Evolutionary conservation across 495 filamentous ascomycete species (phyloP).

Genomic region (Daldinia caldariorum): DNA sequence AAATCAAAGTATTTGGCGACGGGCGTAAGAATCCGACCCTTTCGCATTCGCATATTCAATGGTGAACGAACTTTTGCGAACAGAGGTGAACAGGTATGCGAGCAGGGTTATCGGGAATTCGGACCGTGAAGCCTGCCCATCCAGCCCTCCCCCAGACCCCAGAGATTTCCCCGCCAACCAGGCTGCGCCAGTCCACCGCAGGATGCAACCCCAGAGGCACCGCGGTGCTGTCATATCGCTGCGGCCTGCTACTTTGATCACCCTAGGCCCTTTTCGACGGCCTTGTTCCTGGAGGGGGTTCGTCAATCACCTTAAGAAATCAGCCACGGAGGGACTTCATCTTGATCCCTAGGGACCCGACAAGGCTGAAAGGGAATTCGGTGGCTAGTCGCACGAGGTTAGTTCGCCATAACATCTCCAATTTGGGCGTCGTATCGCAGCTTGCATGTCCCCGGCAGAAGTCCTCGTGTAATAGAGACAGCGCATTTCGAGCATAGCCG

Average conservation of each 20-base stretch:
- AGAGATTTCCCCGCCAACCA: constrained; percentile 48
- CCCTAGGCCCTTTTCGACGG: constrained; percentile 25
- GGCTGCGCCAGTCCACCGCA: constrained; percentile 33
- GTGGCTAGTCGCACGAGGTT: constrained; percentile 35
- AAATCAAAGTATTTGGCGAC: constrained; percentile 24
- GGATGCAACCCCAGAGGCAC: constrained; percentile 35
- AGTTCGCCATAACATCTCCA: constrained; percentile 27
- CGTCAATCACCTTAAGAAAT: constrained; percentile 45
- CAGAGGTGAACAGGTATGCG: constrained; percentile 10
- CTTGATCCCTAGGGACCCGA: constrained; percentile 44
- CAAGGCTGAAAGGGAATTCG: constrained; percentile 48
- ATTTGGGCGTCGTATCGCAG: constrained; percentile 45
- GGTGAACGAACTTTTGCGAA: constrained; percentile 20
- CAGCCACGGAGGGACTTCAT: constrained; percentile 45
- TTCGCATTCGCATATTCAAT: constrained; percentile 35
- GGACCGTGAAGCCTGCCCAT: constrained; percentile 45
- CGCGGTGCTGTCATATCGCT: constrained; percentile 36
- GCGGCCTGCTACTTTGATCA: constrained; percentile 25
- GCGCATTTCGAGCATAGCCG: constrained; percentile 43
- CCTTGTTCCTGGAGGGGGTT: constrained; percentile 33
- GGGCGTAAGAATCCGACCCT: constrained; percentile 11
- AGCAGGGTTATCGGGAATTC: constrained; percentile 42
- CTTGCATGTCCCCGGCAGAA: constrained; percentile 45
- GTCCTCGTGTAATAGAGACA: constrained; percentile 45
- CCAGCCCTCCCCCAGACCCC: constrained; percentile 45